These are phyloP conservation scores for Kodamaea sagamina DNA, from an alignment of 805 yeast species.

Conservation along the genomic window DNA sequence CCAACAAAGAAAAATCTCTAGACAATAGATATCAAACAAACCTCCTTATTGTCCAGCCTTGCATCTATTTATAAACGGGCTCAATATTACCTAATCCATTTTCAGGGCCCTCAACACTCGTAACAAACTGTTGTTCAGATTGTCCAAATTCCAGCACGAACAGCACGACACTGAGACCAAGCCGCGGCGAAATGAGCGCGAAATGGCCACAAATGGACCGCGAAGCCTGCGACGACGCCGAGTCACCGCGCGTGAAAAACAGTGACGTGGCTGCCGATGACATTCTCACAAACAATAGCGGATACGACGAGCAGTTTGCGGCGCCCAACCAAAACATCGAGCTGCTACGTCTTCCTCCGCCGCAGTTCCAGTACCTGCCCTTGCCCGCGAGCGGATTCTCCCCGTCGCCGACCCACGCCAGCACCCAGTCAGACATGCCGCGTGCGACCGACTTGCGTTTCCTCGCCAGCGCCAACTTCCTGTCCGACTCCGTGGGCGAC, in stretches of 20 bases:
- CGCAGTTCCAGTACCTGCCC: conserved; percentile 2
- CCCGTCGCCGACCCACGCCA: neutral
- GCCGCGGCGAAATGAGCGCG: neutral
- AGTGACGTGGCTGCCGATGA: neutral
- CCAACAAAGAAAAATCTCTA: no score
- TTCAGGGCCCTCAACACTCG: neutral
- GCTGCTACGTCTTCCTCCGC: conserved; percentile 5
- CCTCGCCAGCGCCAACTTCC: conserved; percentile 43
- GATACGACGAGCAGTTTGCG: conserved; percentile 4
- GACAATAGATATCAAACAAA: no score
- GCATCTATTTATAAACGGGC: neutral
- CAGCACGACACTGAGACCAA: no score
- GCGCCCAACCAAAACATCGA: neutral
- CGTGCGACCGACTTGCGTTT: conserved; percentile 27
- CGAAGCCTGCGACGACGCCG: conserved; percentile 3
- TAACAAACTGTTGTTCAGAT: neutral
- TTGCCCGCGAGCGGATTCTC: neutral
- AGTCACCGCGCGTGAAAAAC: conserved; percentile 1
- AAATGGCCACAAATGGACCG: conserved; percentile 5
- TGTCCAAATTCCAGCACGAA: neutral
- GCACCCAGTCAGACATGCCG: conserved; percentile 4
- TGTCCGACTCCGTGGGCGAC: conserved; percentile 33
- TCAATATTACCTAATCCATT: neutral
- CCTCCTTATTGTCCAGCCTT: neutral
- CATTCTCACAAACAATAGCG: conserved; percentile 1